These are phyloP conservation scores for Dioscorea cayenensis DNA, from an alignment of 116 monocot genomes.

Conservation along the genomic window DNA sequence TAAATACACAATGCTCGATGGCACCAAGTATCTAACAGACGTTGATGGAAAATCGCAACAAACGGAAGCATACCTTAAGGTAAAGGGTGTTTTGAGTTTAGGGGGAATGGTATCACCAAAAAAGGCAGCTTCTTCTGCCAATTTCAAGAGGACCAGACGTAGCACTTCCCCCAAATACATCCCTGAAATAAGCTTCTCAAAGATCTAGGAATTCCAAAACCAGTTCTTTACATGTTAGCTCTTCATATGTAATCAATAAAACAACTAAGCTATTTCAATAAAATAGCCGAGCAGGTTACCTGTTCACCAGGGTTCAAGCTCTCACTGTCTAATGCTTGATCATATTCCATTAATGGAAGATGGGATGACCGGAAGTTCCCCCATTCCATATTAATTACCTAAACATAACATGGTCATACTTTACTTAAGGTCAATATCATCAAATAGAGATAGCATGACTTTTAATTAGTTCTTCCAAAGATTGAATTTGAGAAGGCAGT, in stretches of 20 bases:
- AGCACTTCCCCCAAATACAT: constrained; percentile 77
- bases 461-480: not conserved
- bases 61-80: constrained; percentile 24
- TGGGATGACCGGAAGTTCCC: constrained; percentile 67
- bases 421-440: constrained; percentile 2
- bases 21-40: too few species aligned
- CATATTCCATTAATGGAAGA: constrained; percentile 66
- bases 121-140: constrained; percentile 58
- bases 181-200: constrained; percentile 73
- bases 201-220: constrained; percentile 18
- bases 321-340: constrained; percentile 50
- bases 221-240: too few species aligned
- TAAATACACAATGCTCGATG: too few species aligned
- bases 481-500: not conserved
- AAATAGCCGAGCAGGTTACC: constrained; percentile 14
- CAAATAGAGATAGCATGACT: constrained; percentile 9
- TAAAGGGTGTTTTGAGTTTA: constrained; percentile 51
- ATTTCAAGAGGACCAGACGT: constrained; percentile 46
- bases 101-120: constrained; percentile 68
- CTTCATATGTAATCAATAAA: not conserved
- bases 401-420: not conserved
- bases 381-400: constrained; percentile 93
- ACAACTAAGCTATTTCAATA: not conserved
- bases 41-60: too few species aligned
- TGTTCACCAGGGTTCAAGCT: constrained; percentile 76